phyloP scores from a whole-genome alignment of 352 stramenopile genomes.

The Globisporangium echinulatum region DNA sequence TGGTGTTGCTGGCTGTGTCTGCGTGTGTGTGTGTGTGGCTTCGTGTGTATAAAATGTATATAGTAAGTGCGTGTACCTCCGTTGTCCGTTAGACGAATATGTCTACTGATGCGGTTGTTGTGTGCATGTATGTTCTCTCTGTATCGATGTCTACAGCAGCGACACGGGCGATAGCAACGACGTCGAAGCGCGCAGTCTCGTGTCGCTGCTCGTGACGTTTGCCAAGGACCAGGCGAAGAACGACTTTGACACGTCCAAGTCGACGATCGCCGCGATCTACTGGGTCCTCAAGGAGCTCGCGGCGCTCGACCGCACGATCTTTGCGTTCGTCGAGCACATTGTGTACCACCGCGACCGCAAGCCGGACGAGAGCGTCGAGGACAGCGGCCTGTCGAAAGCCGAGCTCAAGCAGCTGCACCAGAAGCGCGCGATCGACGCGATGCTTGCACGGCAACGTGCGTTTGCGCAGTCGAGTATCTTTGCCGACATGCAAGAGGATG shows the following conservation, averaged over 20 bases:
- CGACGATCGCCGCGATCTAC: constrained; percentile 70
- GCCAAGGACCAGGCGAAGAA: constrained; percentile 70
- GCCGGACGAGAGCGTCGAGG: constrained; percentile 31
- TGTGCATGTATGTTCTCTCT: not conserved
- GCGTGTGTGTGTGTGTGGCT: too few relatives aligned
- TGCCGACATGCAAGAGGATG: constrained; percentile 61
- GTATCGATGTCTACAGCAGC: constrained; percentile 20
- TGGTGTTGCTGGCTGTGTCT: too few relatives aligned
- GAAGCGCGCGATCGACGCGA: constrained; percentile 76
- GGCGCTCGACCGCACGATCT: constrained; percentile 37
- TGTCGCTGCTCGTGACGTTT: constrained; percentile 46
- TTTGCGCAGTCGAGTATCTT: constrained; percentile 71
- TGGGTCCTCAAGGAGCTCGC: constrained; percentile 73
- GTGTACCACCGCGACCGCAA: constrained; percentile 67
- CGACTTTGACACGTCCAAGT: constrained; percentile 75
- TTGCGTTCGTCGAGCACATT: constrained; percentile 48
- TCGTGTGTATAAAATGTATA: too few relatives aligned
- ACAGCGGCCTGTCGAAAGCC: constrained; percentile 63
- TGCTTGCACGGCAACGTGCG: constrained; percentile 73
- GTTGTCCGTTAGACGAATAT: not conserved
- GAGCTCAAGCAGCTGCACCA: constrained; percentile 76
- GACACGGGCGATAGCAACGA: constrained; percentile 46
- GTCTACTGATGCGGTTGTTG: constrained; percentile 4
- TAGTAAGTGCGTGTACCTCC: not conserved
- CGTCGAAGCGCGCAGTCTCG: constrained; percentile 59